Base-by-base conservation (phyloP, 148 eudicot genomes). In the Dianthus caryophyllus region DNA sequence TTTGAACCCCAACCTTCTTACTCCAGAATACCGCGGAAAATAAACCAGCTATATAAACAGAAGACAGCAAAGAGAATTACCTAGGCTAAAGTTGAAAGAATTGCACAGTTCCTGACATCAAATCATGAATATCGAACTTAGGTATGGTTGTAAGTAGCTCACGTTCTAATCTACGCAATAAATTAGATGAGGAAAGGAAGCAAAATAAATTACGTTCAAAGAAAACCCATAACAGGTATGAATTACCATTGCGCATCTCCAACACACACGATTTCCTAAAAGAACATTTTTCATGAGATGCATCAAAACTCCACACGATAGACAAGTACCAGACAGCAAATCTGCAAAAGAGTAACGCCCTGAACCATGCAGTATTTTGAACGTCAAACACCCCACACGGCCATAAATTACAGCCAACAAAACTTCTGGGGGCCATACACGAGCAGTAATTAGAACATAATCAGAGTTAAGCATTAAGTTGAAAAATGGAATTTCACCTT, bases 401-500 rank as follows among this genome's bases (percentile, higher is more conserved):
- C 18, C 48, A 54, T 12, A 43, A 67, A 69, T 46, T 46, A 48
- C 5, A 50, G 43, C 67, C 49, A 50, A 43, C 30, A n/a, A 44
- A 47, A 56, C 17, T 55, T 61, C 48, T 67, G 30, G 55, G 39
- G 67, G 24, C 51, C 58, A 55, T 55, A 49, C 68, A 41, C 66
- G 21, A 36, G 50, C 44, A 74, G 44, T n/a, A 66, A 78, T 61
- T 74, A 36, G 55, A 66, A 74, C 65, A 61, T 55, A 25, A 63
- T 60, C 26, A 21, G 44, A 70, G 15, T 50, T 21, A 66, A 63
- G 61, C 44, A 51, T 47, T 29, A 71, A 41, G 63, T 52, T 66
- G 62, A 76, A 56, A 50, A 48, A 76, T 60, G 44, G 67, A 70
- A 62, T 53, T 61, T 66, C 75, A 78, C 84, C 84, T 77, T 74